phyloP scores from a whole-genome alignment of 2,329 filamentous ascomycete genomes.

The Biscogniauxia mediterranea region DNA sequence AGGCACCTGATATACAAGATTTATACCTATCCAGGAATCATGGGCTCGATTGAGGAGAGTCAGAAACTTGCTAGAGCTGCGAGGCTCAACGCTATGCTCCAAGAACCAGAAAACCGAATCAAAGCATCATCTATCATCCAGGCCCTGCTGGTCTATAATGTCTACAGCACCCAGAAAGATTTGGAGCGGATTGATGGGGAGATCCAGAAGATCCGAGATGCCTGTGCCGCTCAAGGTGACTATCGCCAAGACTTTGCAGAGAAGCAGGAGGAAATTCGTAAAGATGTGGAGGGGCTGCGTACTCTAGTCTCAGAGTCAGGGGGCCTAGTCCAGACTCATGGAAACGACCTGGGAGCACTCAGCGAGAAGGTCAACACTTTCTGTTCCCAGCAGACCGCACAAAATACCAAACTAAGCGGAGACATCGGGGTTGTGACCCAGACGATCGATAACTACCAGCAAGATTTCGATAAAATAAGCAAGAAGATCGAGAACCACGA shows the following conservation, averaged over 20 bases:
- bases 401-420: neutral
- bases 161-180: conserved; percentile 15
- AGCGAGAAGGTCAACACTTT: neutral
- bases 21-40: conserved; percentile 1
- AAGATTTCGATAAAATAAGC: neutral
- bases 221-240: neutral
- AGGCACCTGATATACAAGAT: neutral
- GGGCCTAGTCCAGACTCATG: neutral
- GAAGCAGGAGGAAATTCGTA: neutral
- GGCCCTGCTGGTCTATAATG: conserved; percentile 18
- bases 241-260: conserved; percentile 4
- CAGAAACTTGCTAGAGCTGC: conserved; percentile 6
- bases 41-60: conserved; percentile 15
- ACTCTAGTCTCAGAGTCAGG: neutral
- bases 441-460: neutral
- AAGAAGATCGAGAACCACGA: neutral
- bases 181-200: neutral
- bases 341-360: neutral
- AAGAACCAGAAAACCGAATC: conserved; percentile 11
- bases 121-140: conserved; percentile 18
- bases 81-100: conserved; percentile 15
- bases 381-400: neutral
- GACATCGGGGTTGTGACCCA: neutral
- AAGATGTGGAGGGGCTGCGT: neutral
- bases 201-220: neutral